These are phyloP conservation scores for Botrytis hyacinthi DNA, from an alignment of 2,329 filamentous ascomycete genomes.

Conservation along the genomic window DNA sequence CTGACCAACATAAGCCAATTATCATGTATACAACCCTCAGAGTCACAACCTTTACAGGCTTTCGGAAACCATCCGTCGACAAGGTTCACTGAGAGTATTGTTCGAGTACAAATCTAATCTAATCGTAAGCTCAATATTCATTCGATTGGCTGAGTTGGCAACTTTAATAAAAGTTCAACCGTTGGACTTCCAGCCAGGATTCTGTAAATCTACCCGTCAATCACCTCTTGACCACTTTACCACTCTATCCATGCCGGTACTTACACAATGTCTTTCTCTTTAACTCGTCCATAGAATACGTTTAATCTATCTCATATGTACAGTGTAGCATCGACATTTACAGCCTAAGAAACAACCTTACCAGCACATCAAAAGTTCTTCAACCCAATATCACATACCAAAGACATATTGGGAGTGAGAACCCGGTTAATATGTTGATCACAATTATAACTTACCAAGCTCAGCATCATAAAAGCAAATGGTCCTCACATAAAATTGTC, in stretches of 20 bases:
- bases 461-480: background rate
- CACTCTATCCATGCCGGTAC: background rate
- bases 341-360: background rate
- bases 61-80: conserved; percentile 17
- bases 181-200: background rate
- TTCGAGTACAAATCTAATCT: background rate
- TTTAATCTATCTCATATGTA: background rate
- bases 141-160: background rate
- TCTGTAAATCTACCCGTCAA: background rate
- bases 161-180: background rate
- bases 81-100: background rate
- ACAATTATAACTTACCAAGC: conserved; percentile 14
- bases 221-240: background rate
- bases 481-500: background rate
- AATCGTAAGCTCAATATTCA: background rate
- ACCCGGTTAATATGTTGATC: conserved; percentile 12
- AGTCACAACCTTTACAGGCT: conserved; percentile 11
- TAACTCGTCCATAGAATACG: background rate
- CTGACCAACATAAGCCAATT: conserved; percentile 4
- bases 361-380: background rate
- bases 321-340: background rate
- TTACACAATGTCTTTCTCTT: background rate
- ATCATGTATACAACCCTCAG: background rate
- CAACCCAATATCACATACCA: conserved; percentile 1
- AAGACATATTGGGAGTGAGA: background rate